Conservation (phyloP, 2,329 filamentous ascomycete species). For the Ophiocordyceps camponoti-floridani region DNA sequence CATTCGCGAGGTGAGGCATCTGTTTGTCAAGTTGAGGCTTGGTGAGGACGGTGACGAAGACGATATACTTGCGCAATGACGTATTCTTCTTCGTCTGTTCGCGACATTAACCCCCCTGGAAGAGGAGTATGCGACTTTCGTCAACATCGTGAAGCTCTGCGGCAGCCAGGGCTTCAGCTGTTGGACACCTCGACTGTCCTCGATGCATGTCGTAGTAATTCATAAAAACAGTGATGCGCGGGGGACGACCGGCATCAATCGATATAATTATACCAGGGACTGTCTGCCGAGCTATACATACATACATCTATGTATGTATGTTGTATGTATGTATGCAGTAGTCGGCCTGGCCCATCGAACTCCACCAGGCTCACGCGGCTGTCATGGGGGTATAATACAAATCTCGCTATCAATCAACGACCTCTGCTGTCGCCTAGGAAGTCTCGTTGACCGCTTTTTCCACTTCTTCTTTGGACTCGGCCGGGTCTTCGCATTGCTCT, state of each 20-base stretch:
- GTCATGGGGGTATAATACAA: neutral
- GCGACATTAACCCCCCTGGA: too few relatives aligned
- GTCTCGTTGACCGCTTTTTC: neutral
- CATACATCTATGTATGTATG: too few relatives aligned
- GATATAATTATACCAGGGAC: neutral
- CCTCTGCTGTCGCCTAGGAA: neutral
- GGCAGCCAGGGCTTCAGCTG: too few relatives aligned
- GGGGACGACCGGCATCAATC: neutral
- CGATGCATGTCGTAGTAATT: too few relatives aligned
- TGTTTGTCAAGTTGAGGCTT: conserved; percentile 44
- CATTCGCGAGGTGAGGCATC: conserved; percentile 54
- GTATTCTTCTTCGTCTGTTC: neutral
- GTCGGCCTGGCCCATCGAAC: neutral
- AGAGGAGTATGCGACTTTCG: too few relatives aligned
- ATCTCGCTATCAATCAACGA: neutral
- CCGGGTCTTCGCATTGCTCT: neutral
- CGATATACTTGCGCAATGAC: too few relatives aligned
- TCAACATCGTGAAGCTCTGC: too few relatives aligned
- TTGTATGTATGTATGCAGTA: too few relatives aligned
- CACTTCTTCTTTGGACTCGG: neutral
- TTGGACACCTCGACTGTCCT: too few relatives aligned
- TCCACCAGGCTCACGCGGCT: neutral
- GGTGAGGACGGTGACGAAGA: conserved; percentile 1
- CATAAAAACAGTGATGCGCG: too few relatives aligned
- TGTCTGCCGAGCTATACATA: too few relatives aligned